These are phyloP conservation scores for Hamamelis virginiana DNA, from an alignment of 164 flowering plant species.

Conservation along the genomic window DNA sequence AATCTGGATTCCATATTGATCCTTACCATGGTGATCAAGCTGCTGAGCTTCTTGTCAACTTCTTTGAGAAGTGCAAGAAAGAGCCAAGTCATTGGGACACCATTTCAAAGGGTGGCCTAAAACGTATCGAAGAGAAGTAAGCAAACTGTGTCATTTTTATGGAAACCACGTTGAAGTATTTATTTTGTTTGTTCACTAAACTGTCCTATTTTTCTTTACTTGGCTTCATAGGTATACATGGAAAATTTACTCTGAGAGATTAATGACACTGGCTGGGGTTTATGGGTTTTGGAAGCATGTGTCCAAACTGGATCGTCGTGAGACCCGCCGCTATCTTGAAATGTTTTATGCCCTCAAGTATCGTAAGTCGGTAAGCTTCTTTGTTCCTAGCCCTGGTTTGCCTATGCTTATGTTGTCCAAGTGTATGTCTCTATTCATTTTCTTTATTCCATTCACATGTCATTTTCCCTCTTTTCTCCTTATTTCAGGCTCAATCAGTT, in stretches of 20 bases:
- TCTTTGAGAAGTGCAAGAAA: slow-evolving; percentile 25
- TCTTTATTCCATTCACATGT: not conserved
- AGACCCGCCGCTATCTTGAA: slow-evolving; percentile 32
- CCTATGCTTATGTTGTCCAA: not conserved
- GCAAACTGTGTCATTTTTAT: not conserved
- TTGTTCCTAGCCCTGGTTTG: not conserved
- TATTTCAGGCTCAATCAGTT: slow-evolving; percentile 23
- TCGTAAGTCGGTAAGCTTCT: slow-evolving; percentile 15
- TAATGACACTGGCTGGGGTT: slow-evolving; percentile 28
- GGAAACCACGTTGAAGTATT: no score
- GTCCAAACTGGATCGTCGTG: slow-evolving; percentile 30
- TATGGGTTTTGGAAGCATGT: slow-evolving; percentile 37
- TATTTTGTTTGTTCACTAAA: no score
- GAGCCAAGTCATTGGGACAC: slow-evolving; percentile 24
- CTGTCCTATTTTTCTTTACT: not conserved
- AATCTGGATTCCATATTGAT: slow-evolving; percentile 31
- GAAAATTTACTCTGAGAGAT: slow-evolving; percentile 31
- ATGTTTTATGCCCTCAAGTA: slow-evolving; percentile 33
- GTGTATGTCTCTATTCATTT: not conserved
- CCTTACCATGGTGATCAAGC: slow-evolving; percentile 29
- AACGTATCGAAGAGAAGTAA: slow-evolving; percentile 31
- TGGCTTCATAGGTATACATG: slow-evolving; percentile 22
- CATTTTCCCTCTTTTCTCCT: not conserved
- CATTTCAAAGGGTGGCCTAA: slow-evolving; percentile 25
- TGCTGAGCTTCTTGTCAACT: slow-evolving; percentile 18